Base-by-base conservation (phyloP, 108 stramenopile species). In the Cyclotella cryptica region DNA sequence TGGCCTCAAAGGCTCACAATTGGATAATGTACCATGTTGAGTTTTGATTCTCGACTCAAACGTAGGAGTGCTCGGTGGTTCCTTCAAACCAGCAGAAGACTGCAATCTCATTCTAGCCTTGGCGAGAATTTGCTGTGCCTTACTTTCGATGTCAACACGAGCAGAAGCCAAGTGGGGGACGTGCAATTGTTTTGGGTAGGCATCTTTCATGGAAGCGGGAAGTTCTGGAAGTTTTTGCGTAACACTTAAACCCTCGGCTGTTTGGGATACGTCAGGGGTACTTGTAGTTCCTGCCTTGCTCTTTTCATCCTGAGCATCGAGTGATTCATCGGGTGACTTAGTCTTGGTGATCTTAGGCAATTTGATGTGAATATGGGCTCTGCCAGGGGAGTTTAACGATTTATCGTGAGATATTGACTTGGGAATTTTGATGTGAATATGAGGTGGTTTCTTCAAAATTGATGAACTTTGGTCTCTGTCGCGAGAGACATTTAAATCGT, bases 111-210 rank as follows among this genome's bases (percentile, higher is more conserved):
- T 71, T 26, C 81, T 70, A 28, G 81, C 81, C 39, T 62, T 57
- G 8, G 81, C 81, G 28, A 83, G 66, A 72, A 83, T 73, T 30
- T 77, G 65, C 35, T 83, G 75, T 17, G 81, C 75, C 66, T 72
- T 76, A 47, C 66, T 75, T 43, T 76, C 67, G 42, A 77, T 72
- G 42, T 43, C 61, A 57, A n/a, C 17, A 41, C 45, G 58, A 17
- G 49, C 10, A 53, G 58, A 52, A n/a, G 60, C 6, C 49, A 51
- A 42, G 46, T 53, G 8, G 43, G 66, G 35, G 45, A 60, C 69
- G 18, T 57, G 39, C 19, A 44, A 39, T 45, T 63, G 61, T 26
- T 19, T 29, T 12, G 44, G 66, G n/a, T 61, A 9, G 60, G 60
- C 2, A 13, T 61, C 60, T 9, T 39, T 61, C 60, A 35, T 61